Evolutionary conservation across 106 monocot genomes (phyloP), one percentile per base, ranked within the genome.

Genomic region (Phalaenopsis equestris): DNA sequence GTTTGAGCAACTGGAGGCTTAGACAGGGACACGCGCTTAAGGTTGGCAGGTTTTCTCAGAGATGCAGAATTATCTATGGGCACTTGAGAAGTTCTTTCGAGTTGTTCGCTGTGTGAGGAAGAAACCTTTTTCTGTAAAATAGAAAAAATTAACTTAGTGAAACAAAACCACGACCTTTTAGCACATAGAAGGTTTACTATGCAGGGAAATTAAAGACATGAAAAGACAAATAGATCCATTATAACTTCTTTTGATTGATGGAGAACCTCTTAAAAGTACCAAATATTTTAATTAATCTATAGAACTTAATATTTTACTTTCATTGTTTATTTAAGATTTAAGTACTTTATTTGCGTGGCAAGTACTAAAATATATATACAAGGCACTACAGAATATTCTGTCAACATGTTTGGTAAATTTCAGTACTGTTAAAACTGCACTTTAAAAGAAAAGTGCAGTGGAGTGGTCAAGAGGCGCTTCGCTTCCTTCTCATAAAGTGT

Each of bases 111-210:
- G 37, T 39, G 78, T 67, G 84, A 80, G 76, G 81, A 76, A 65
- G 78, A 76, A 83, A 45, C 76, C 79, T 85, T 84, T 75, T 80
- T 87, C 93, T 90, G 46, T 78, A 86, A 56, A 58, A 16, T 68
- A 58, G 9, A 58, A 7, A 65, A 72, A 46, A 47, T 21, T 61
- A n/a, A 72, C 9, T 55, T 55, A 73, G 55, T 39, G 15, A 6
- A 47, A 56, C 42, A 82, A 72, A 77, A 1, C 6, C 46, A 73
- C 19, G 17, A 38, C 38, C 58, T 56, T 39, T 24, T 18, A 55
- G 47, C 10, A 15, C 7, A 68, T 4, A 73, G 55, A 72, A n/a
- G 42, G 30, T 79, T 79, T 17, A 16, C 4, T 0, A 8, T 43
- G n/a, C 3, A 43, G 8, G 18, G 6, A 39, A 14, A 42, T 74